Percentiles rank a stretch among this genome's conserved stretches.
Conservation (phyloP, 2,329 filamentous ascomycete species). For the Calonectria honghensis region DNA sequence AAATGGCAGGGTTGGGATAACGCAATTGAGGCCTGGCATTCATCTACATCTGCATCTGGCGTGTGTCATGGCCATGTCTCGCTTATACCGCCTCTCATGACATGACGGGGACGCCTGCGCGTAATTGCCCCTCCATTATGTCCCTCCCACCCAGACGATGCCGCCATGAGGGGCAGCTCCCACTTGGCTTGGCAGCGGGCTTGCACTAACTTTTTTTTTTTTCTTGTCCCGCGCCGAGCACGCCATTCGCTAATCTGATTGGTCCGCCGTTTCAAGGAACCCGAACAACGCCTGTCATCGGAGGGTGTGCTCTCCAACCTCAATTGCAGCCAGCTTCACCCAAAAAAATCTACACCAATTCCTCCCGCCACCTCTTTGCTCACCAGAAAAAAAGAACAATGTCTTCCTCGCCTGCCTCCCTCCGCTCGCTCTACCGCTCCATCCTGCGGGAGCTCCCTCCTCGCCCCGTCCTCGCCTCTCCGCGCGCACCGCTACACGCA, state of each 20-base stretch:
- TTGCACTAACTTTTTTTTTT: constrained; percentile 41
- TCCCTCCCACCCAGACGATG: constrained; percentile 27
- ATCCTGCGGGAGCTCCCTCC: constrained; percentile 92
- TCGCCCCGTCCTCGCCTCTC: constrained; percentile 72
- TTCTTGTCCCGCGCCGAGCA: background rate
- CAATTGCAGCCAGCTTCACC: constrained; percentile 12
- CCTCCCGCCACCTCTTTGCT: background rate
- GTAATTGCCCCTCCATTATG: constrained; percentile 40
- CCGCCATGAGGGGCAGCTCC: constrained; percentile 41
- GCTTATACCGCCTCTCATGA: constrained; percentile 10
- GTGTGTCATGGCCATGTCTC: constrained; percentile 8
- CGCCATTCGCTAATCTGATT: constrained; percentile 28
- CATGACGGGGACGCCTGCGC: background rate
- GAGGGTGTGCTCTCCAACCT: constrained; percentile 3
- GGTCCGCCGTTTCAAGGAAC: constrained; percentile 23
- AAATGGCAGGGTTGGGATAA: constrained; percentile 12
- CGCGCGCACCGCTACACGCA: constrained; percentile 72
- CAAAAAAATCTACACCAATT: background rate
- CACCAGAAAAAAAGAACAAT: constrained; percentile 46
- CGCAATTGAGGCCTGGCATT: constrained; percentile 20
- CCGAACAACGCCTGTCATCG: constrained; percentile 23
- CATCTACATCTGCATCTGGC: background rate
- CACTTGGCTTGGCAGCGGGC: background rate
- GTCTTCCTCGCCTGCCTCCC: constrained; percentile 65
- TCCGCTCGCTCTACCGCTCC: constrained; percentile 89